phyloP scores from a whole-genome alignment of 305 asterid species.

The Rubia balearica region DNA sequence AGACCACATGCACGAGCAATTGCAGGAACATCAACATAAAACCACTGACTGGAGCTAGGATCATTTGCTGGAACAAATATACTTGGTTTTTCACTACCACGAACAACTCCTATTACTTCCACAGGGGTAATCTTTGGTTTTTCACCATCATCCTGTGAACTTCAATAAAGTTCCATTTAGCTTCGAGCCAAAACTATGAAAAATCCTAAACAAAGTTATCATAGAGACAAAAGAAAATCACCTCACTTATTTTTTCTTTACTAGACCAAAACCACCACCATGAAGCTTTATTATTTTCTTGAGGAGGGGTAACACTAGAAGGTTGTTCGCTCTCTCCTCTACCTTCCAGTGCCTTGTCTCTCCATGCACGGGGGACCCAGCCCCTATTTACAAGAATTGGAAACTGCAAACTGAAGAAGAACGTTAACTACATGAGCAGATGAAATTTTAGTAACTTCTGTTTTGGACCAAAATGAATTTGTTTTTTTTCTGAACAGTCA shows the following conservation, averaged over 20 bases:
- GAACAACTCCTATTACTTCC: constrained; percentile 66
- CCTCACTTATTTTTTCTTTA: constrained; percentile 37
- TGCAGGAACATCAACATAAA: constrained; percentile 83
- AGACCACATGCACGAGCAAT: constrained; percentile 70
- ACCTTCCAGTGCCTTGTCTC: constrained; percentile 50
- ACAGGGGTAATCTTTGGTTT: constrained; percentile 32
- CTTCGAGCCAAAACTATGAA: constrained; percentile 15
- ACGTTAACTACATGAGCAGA: constrained; percentile 17
- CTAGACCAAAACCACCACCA: constrained; percentile 63
- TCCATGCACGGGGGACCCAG: constrained; percentile 96
- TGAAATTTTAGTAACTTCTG: not conserved
- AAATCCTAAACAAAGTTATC: constrained; percentile 13
- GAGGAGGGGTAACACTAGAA: constrained; percentile 30
- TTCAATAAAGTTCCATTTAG: constrained; percentile 27
- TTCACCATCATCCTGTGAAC: constrained; percentile 39
- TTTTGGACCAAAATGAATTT: not conserved
- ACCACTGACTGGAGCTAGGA: constrained; percentile 78
- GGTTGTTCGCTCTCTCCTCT: constrained; percentile 26
- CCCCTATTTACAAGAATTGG: constrained; percentile 92
- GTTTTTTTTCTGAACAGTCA: not conserved
- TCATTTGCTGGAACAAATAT: constrained; percentile 94
- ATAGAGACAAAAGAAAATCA: constrained; percentile 23
- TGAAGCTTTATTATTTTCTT: constrained; percentile 34
- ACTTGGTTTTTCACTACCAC: constrained; percentile 92
- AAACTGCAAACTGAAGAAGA: constrained; percentile 49